Conservation (phyloP, 768 basidiomycete species). For the Calvatia gigantea region DNA sequence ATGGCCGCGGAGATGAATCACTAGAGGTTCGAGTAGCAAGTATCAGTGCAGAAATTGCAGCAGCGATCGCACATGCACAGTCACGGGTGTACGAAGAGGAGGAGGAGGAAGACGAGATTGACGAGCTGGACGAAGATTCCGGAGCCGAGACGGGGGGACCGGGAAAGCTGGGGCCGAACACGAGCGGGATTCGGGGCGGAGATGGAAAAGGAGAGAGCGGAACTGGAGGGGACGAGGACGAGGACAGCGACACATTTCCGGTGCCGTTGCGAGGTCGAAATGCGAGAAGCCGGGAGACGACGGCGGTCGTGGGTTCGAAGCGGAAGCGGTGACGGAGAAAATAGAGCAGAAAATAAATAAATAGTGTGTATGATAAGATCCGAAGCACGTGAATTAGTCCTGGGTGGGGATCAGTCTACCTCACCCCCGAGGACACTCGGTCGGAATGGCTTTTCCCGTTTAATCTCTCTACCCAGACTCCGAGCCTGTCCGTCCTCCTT, state of each 20-base stretch:
- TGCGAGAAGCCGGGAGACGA: constrained; percentile 42
- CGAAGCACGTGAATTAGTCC: constrained; percentile 29
- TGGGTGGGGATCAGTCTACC: neutral
- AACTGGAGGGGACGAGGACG: constrained; percentile 47
- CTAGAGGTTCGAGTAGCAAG: constrained; percentile 69
- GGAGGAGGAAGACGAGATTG: constrained; percentile 47
- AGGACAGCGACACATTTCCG: constrained; percentile 73
- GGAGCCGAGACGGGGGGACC: constrained; percentile 47
- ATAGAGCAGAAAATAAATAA: constrained; percentile 12
- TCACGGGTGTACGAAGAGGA: constrained; percentile 56
- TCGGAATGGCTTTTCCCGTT: constrained; percentile 3
- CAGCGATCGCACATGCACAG: constrained; percentile 73
- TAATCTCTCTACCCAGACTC: constrained; percentile 5
- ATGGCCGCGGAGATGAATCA: constrained; percentile 37
- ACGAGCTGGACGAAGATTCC: constrained; percentile 49
- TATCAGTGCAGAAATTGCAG: constrained; percentile 78
- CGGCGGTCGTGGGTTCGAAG: constrained; percentile 50
- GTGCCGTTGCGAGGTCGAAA: constrained; percentile 69
- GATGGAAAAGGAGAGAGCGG: constrained; percentile 27
- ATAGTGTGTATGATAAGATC: constrained; percentile 19
- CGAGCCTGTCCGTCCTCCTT: constrained; percentile 14
- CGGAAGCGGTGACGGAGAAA: constrained; percentile 52
- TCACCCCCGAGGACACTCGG: neutral
- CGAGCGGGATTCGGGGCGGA: constrained; percentile 53
- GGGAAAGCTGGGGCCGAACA: constrained; percentile 55